Percentiles rank a stretch among this genome's conserved stretches.
Evolutionary conservation across 257 asterid genomes (phyloP).

Genomic region (Forsythia viridissima): DNA sequence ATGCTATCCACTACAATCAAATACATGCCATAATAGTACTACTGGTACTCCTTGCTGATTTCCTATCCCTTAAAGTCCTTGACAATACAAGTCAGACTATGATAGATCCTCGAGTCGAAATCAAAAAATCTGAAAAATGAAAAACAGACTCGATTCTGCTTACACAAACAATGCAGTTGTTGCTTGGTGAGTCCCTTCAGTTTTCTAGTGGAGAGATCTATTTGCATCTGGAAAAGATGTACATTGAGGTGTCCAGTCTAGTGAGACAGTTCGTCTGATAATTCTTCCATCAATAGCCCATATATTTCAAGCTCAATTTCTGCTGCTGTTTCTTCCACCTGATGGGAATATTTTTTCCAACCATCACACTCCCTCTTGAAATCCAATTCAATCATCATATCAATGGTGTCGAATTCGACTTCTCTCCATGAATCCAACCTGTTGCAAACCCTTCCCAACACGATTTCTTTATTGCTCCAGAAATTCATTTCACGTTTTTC

Average conservation of each 20-base stretch:
- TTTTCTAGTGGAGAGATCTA: too few relatives aligned
- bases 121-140: not conserved
- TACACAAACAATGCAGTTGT: too few relatives aligned
- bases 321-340: conserved; percentile 41
- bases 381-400: conserved; percentile 66
- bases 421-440: conserved; percentile 54
- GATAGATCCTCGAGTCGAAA: not conserved
- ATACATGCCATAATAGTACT: not conserved
- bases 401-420: conserved; percentile 49
- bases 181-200: too few relatives aligned
- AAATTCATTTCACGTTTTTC: conserved; percentile 34
- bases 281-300: conserved; percentile 41
- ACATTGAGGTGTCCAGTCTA: not conserved
- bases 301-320: conserved; percentile 53
- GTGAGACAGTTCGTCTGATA: conserved; percentile 37
- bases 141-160: too few relatives aligned
- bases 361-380: conserved; percentile 35
- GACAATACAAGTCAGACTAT: not conserved
- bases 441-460: conserved; percentile 46
- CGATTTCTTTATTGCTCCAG: conserved; percentile 29
- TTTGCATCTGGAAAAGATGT: too few relatives aligned
- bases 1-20: not conserved
- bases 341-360: conserved; percentile 47
- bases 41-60: not conserved
- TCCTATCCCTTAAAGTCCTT: not conserved